phyloP scores from a whole-genome alignment of 208 protist genomes.

The Endotrypanum monterogeii region DNA sequence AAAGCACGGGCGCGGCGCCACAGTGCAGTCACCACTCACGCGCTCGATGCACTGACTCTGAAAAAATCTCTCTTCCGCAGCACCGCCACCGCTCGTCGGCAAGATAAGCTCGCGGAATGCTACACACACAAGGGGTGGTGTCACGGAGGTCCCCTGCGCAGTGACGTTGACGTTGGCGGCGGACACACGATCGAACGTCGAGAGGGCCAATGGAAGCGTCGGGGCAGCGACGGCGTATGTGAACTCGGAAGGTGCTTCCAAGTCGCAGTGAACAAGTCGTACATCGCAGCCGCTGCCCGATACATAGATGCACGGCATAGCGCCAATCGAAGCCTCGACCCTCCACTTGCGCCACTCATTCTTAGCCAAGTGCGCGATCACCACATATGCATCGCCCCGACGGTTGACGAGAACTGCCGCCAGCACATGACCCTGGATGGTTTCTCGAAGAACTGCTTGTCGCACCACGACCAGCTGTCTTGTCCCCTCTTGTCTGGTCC shows the following conservation, averaged over 20 bases:
- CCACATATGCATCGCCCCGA: constrained; percentile 27
- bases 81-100: constrained; percentile 11
- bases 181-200: constrained; percentile 50
- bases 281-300: constrained; percentile 28
- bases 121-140: constrained; percentile 24
- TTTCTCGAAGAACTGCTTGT: constrained; percentile 39
- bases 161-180: constrained; percentile 4
- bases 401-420: constrained; percentile 28
- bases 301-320: constrained; percentile 37
- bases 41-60: constrained; percentile 33
- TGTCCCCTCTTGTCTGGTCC: not conserved
- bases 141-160: not conserved
- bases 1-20: constrained; percentile 8
- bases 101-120: constrained; percentile 40
- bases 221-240: constrained; percentile 31
- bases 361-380: constrained; percentile 37
- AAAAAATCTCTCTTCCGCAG: constrained; percentile 23
- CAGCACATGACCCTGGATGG: constrained; percentile 36
- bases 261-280: constrained; percentile 39
- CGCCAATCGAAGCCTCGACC: constrained; percentile 20
- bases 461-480: constrained; percentile 26
- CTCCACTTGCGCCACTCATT: constrained; percentile 46
- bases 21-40: not conserved
- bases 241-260: constrained; percentile 35
- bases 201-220: constrained; percentile 52